Base-by-base conservation (phyloP, 2,329 filamentous ascomycete species). In the Aspergillus neoniger region DNA sequence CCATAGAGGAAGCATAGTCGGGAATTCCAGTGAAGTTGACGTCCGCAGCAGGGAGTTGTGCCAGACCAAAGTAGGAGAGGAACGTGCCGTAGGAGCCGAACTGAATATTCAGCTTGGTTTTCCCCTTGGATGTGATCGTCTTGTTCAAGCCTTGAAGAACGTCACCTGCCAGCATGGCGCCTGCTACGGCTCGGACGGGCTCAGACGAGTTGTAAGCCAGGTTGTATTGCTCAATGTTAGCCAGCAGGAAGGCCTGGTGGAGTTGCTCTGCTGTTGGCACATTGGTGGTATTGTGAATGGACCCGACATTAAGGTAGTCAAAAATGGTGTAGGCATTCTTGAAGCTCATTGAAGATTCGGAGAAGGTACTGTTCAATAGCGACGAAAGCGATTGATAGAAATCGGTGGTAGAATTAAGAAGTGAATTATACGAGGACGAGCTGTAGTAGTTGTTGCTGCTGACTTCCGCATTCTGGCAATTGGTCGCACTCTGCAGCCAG, bases 1-100 rank as follows among this genome's bases (percentile, higher is more conserved):
- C 82, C 85, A 96, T 91, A 65, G 87, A 87, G 2, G 88, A 89
- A 5, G 92, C 92, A 70, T 96, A 96, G 78, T 92, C 88, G n/a
- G 89, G 87, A 12, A 96, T 80, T 57, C 90, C 90, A 61, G 80
- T 87, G 80, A 96, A 96, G 73, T 90, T 79, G 1, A 77, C 67
- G 60, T 82, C 85, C 2, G 78, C 82, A 25, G 67, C 58, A 5
- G 79, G 73, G 52, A 88, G 74, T 60, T 83, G 77, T 1, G 82
- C 77, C 17, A 88, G 81, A 21, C 85, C 85, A 72, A 88, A 88
- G 77, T 86, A 87, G 2, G 84, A 85, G 43, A 84, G 70, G 72
- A 88, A 87, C 25, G 82, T 83, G 5, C 77, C 85, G 74, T 88
- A 88, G 30, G 85, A 81, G 64, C 86, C 86, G 75, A 87, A 86